A percentile compares a stretch with the other conserved stretches of the same genome.
Evolutionary conservation across 345 rosid species (phyloP).

Genomic region (Noccaea bulbosa): DNA sequence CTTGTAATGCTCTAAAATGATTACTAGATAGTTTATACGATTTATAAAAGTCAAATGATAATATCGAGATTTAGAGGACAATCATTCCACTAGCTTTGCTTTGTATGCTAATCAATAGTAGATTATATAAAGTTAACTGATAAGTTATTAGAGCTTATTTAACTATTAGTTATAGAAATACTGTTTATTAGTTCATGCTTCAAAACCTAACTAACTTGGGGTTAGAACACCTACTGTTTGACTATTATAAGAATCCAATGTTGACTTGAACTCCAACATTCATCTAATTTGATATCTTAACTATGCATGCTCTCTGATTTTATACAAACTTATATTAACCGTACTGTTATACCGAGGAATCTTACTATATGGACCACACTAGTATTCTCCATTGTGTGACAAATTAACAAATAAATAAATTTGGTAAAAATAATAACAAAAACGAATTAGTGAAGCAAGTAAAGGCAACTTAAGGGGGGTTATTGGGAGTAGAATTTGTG

Average conservation of each 20-base stretch:
- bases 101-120: conserved; percentile 10
- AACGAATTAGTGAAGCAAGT: not conserved
- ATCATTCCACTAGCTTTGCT: conserved; percentile 36
- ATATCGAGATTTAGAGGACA: conserved; percentile 41
- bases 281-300: conserved; percentile 2
- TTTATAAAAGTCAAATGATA: conserved; percentile 21
- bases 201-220: conserved; percentile 19
- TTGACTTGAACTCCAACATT: conserved; percentile 9
- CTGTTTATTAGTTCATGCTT: conserved; percentile 3
- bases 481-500: too few relatives aligned
- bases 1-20: conserved; percentile 9
- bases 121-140: not conserved
- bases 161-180: not conserved
- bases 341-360: not conserved
- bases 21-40: not conserved
- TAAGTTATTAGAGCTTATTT: not conserved
- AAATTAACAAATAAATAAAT: not conserved
- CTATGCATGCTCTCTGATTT: not conserved
- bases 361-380: not conserved
- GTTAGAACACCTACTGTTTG: conserved; percentile 2
- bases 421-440: not conserved
- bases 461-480: not conserved
- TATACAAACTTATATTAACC: too few relatives aligned
- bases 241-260: conserved; percentile 39
- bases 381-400: not conserved